Evolutionary conservation across 2,329 filamentous ascomycete species (phyloP).

Genomic region (Amauroascus verrucosus): DNA sequence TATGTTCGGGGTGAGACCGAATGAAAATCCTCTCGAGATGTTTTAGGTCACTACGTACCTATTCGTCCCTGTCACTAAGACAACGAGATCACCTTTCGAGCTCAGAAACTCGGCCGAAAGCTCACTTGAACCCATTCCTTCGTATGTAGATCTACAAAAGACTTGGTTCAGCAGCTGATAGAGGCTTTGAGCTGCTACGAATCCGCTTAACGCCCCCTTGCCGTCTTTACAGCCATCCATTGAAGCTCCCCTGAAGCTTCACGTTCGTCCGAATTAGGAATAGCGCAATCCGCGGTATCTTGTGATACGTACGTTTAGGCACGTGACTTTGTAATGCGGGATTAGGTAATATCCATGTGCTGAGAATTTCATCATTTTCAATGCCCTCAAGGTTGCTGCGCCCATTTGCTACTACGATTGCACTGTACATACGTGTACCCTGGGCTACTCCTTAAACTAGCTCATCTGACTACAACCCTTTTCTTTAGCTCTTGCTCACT

Average conservation of each 20-base stretch:
- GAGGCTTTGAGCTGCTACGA: not conserved
- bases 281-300: not conserved
- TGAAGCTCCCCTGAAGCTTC: not conserved
- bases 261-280: not conserved
- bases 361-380: no score
- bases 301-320: not conserved
- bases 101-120: not conserved
- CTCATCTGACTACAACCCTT: no score
- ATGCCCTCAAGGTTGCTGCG: no score
- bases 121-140: conserved; percentile 5
- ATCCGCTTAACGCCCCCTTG: no score
- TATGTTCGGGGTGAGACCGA: conserved; percentile 28
- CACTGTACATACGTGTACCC: no score
- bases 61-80: conserved; percentile 76
- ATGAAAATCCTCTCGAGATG: not conserved
- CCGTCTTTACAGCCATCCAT: not conserved
- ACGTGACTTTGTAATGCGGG: not conserved
- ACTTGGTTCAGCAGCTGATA: no score
- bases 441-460: no score
- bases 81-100: conserved; percentile 28
- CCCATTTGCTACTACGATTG: no score
- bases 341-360: no score
- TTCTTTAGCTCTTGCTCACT: no score
- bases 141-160: not conserved
- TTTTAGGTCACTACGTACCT: conserved; percentile 50